phyloP scores from a whole-genome alignment of 1,284 basidiomycete genomes.

The Leccinum subrobustum region DNA sequence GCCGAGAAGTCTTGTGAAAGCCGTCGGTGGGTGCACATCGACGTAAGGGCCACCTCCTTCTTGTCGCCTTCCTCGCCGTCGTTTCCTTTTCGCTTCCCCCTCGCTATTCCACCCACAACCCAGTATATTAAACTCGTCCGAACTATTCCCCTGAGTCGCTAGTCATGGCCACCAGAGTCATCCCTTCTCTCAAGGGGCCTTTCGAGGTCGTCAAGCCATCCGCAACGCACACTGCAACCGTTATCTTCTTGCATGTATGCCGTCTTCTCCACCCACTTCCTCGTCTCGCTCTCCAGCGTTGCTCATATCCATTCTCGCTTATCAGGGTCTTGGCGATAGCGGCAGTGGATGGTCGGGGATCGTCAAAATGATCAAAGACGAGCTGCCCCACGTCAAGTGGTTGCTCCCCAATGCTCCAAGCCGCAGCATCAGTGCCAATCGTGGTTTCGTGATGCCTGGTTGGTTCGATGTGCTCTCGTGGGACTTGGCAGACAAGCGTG shows the following conservation, averaged over 20 bases:
- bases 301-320: slow-evolving; percentile 5
- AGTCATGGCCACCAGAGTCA: slow-evolving; percentile 27
- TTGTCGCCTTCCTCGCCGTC: slow-evolving; percentile 2
- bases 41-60: neutral
- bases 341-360: slow-evolving; percentile 80
- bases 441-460: slow-evolving; percentile 59
- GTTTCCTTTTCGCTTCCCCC: neutral
- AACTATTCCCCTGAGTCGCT: neutral
- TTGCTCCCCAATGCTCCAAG: slow-evolving; percentile 46
- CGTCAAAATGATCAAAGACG: slow-evolving; percentile 61
- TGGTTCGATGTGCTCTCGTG: slow-evolving; percentile 84
- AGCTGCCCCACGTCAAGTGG: slow-evolving; percentile 79
- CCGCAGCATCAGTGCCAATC: slow-evolving; percentile 66
- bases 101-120: neutral
- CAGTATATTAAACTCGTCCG: neutral
- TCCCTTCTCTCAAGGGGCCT: slow-evolving; percentile 29
- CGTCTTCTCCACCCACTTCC: slow-evolving; percentile 9
- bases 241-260: slow-evolving; percentile 85
- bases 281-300: neutral
- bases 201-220: slow-evolving; percentile 53
- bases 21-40: neutral
- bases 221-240: slow-evolving; percentile 76
- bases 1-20: slow-evolving; percentile 17
- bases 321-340: slow-evolving; percentile 71
- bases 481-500: slow-evolving; percentile 50